Conservation (phyloP, 164 flowering plant species). For the Magnolia changhungtana region DNA sequence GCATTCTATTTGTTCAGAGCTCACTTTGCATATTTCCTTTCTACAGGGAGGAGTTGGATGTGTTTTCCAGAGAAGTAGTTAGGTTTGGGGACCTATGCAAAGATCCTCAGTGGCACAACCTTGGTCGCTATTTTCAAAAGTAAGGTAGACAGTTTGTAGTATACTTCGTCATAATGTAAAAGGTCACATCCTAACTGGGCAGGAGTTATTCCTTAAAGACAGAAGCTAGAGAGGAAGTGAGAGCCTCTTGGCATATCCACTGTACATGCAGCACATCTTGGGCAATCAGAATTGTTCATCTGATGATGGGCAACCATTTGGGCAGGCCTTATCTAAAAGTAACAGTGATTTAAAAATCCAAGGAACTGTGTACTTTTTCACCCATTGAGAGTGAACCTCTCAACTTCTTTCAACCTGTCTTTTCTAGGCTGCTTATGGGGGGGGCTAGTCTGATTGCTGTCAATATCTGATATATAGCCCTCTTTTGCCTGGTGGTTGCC, state of each 20-base stretch:
- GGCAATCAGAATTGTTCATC: background rate
- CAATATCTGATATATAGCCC: background rate
- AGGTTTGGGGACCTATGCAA: slow-evolving; percentile 92
- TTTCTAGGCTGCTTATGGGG: background rate
- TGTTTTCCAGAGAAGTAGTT: slow-evolving; percentile 77
- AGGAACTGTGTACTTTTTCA: background rate
- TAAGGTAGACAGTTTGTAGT: slow-evolving; percentile 28
- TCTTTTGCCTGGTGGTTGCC: background rate
- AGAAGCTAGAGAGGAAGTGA: background rate
- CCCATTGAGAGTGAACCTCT: background rate
- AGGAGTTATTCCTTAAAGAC: background rate
- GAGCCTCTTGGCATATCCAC: background rate
- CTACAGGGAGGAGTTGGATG: slow-evolving; percentile 76
- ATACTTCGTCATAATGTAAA: background rate
- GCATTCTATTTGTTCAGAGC: background rate
- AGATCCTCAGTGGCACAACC: slow-evolving; percentile 94
- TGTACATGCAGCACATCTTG: background rate
- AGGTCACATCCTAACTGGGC: background rate
- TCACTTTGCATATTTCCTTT: background rate
- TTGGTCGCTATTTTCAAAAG: slow-evolving; percentile 88
- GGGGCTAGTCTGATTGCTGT: background rate
- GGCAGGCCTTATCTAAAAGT: background rate
- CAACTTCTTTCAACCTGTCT: background rate
- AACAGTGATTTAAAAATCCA: background rate
- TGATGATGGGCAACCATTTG: background rate